Evolutionary conservation across 805 yeast species (phyloP).

Genomic region (Hanseniaspora hatyaiensis): DNA sequence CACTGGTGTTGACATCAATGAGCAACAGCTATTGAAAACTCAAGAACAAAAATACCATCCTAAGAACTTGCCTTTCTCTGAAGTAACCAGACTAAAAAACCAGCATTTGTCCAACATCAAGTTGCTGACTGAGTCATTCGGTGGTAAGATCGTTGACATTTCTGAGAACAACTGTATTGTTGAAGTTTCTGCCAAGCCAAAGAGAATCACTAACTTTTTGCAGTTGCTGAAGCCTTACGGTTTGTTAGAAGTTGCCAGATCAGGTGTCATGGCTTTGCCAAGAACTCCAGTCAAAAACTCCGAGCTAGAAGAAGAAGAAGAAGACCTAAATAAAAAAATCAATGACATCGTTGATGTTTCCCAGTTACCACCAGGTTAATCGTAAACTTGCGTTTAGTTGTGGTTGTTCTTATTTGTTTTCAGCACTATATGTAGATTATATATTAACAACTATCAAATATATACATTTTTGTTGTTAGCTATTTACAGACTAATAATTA

Average conservation of each 20-base stretch:
- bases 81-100: slow-evolving; percentile 88
- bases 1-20: slow-evolving; percentile 25
- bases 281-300: slow-evolving; percentile 71
- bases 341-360: slow-evolving; percentile 71
- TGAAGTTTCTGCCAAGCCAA: slow-evolving; percentile 88
- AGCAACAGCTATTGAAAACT: slow-evolving; percentile 24
- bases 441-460: too few relatives aligned
- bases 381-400: background rate
- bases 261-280: slow-evolving; percentile 98
- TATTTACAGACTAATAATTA: too few relatives aligned
- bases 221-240: slow-evolving; percentile 92
- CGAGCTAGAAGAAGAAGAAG: slow-evolving; percentile 44
- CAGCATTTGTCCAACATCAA: slow-evolving; percentile 76
- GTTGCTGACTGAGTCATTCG: slow-evolving; percentile 71
- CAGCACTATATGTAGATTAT: too few relatives aligned
- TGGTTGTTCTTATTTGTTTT: background rate
- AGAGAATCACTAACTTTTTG: slow-evolving; percentile 74
- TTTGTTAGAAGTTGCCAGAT: slow-evolving; percentile 86
- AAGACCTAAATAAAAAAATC: slow-evolving; percentile 40
- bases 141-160: slow-evolving; percentile 85
- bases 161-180: slow-evolving; percentile 88
- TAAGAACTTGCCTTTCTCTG: slow-evolving; percentile 75
- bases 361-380: slow-evolving; percentile 88
- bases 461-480: too few relatives aligned
- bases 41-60: slow-evolving; percentile 59